Evolutionary conservation across 1,284 basidiomycete species (phyloP).

Genomic region (Leccinum cinnamomeum): DNA sequence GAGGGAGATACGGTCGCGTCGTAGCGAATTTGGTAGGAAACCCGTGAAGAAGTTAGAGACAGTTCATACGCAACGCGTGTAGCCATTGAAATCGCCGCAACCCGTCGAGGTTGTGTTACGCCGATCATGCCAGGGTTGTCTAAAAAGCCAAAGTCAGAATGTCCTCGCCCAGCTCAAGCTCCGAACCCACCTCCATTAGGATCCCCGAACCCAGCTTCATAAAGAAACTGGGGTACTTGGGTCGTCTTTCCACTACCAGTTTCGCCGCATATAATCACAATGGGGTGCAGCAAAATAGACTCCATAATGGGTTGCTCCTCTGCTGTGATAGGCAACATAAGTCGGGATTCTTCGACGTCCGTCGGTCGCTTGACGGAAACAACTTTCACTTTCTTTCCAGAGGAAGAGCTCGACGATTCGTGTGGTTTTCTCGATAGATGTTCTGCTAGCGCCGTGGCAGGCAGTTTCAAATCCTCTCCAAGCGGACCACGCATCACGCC

Average conservation of each 20-base stretch:
- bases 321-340: conserved; percentile 85
- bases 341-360: conserved; percentile 77
- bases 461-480: conserved; percentile 63
- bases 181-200: conserved; percentile 65
- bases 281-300: conserved; percentile 83
- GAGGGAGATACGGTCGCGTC: conserved; percentile 88
- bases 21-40: conserved; percentile 98
- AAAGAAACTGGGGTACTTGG: conserved; percentile 95
- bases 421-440: conserved; percentile 39
- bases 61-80: conserved; percentile 89
- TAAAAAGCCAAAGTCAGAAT: conserved; percentile 32
- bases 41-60: conserved; percentile 72
- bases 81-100: conserved; percentile 96
- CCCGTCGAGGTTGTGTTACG: conserved; percentile 95
- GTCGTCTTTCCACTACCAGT: conserved; percentile 99
- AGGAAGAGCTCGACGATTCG: conserved; percentile 22
- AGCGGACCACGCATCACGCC: conserved; percentile 63
- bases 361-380: conserved; percentile 68
- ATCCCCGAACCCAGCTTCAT: conserved; percentile 94
- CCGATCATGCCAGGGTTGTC: conserved; percentile 99
- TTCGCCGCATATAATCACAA: conserved; percentile 93
- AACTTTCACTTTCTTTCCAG: conserved; percentile 37
- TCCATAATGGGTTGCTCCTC: conserved; percentile 97
- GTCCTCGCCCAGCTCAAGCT: background rate
- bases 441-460: conserved; percentile 59